phyloP scores from a whole-genome alignment of 192 early-diverging fungal genomes.

The Gigaspora rosea region DNA sequence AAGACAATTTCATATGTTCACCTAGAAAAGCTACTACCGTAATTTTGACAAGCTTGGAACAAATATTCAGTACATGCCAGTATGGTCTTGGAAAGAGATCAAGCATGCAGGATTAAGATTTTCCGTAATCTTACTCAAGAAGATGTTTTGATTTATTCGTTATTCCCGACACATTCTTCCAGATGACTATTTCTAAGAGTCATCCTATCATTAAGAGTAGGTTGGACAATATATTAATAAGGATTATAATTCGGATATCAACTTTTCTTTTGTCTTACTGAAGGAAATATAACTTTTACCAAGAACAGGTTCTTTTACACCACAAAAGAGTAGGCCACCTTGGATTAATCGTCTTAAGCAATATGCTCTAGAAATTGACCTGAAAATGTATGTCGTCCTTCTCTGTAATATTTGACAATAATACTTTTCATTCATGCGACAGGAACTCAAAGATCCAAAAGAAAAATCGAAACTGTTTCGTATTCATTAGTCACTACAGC shows the following conservation, averaged over 20 bases:
- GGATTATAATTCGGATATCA: conserved; percentile 15
- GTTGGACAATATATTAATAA: conserved; percentile 22
- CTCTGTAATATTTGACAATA: too few species aligned
- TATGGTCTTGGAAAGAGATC: conserved; percentile 13
- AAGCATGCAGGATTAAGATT: not conserved
- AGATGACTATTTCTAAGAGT: conserved; percentile 5
- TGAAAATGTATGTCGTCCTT: not conserved
- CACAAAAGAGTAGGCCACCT: conserved; percentile 3
- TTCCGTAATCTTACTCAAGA: not conserved
- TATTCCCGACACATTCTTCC: not conserved
- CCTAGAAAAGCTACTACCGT: not conserved
- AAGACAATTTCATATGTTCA: conserved; percentile 18
- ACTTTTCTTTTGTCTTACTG: conserved; percentile 20
- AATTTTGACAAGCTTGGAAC: not conserved
- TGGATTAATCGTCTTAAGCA: conserved; percentile 18
- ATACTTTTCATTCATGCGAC: too few species aligned
- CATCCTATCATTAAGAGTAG: not conserved
- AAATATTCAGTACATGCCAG: not conserved
- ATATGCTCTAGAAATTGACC: conserved; percentile 26
- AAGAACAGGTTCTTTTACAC: not conserved
- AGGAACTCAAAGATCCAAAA: too few species aligned
- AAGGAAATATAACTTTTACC: not conserved
- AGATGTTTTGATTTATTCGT: not conserved
- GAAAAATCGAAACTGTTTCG: too few species aligned
- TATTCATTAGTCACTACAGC: too few species aligned